Evolutionary conservation across 768 basidiomycete species (phyloP).

Genomic region (Mycena chlorophos): DNA sequence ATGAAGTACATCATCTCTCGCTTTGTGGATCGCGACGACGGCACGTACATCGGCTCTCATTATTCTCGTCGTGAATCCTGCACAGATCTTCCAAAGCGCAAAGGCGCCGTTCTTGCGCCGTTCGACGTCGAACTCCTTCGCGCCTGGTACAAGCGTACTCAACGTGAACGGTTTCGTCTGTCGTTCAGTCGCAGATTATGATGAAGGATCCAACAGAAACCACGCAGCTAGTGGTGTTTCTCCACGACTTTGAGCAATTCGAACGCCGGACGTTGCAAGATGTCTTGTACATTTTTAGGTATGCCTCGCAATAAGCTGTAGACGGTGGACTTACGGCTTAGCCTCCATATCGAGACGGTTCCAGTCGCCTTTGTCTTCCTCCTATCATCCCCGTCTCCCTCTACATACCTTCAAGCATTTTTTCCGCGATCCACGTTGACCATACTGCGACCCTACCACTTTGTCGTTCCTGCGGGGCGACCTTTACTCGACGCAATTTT

Average conservation of each 20-base stretch:
- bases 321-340: constrained; percentile 27
- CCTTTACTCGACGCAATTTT: constrained; percentile 55
- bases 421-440: constrained; percentile 63
- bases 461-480: constrained; percentile 49
- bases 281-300: constrained; percentile 74
- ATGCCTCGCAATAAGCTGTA: background rate
- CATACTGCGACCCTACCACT: constrained; percentile 53
- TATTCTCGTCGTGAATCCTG: background rate
- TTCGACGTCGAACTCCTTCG: constrained; percentile 63
- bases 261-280: constrained; percentile 65
- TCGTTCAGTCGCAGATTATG: too few relatives aligned
- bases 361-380: constrained; percentile 68
- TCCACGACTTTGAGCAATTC: constrained; percentile 78
- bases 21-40: constrained; percentile 43
- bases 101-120: constrained; percentile 50
- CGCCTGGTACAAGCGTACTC: constrained; percentile 59
- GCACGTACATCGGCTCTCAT: background rate
- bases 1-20: constrained; percentile 59
- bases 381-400: constrained; percentile 54
- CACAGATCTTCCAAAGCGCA: constrained; percentile 43
- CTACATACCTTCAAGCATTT: constrained; percentile 57
- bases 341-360: constrained; percentile 51
- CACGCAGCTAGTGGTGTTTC: constrained; percentile 53
- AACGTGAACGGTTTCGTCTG: too few relatives aligned
- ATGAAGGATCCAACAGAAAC: constrained; percentile 7